Conservation (phyloP, 148 eudicot species). For the Cornus controversa region DNA sequence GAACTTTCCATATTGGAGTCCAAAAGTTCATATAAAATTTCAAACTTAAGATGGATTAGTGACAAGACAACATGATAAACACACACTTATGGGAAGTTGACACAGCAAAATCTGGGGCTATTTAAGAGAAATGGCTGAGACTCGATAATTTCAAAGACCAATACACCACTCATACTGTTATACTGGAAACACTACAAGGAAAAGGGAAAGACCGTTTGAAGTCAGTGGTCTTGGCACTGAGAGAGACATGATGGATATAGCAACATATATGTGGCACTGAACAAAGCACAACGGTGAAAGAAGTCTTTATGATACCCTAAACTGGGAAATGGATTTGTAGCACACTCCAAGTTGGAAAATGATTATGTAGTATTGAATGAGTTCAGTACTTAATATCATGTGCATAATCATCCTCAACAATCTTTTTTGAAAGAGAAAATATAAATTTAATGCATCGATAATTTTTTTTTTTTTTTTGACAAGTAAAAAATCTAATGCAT, state of each 20-base stretch:
- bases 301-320: too few species aligned
- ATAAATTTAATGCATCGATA: not conserved
- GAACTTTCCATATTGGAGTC: not conserved
- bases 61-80: not conserved
- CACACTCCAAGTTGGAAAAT: not conserved
- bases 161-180: not conserved
- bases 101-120: not conserved
- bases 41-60: conserved; percentile 1
- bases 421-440: not conserved
- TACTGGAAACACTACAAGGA: not conserved
- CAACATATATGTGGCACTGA: too few species aligned
- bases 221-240: too few species aligned
- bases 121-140: not conserved
- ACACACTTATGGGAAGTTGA: not conserved
- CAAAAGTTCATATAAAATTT: not conserved
- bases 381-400: not conserved
- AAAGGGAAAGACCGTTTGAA: not conserved
- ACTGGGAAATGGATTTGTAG: too few species aligned
- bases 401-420: not conserved
- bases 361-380: not conserved
- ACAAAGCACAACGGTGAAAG: not conserved
- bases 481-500: conserved; percentile 12
- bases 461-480: too few species aligned
- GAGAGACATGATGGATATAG: too few species aligned
- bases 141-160: not conserved